Evolutionary conservation across 129 eudicot species (phyloP), one percentile per base, ranked within the genome.

Genomic region (Gnaphalium uliginosum): DNA sequence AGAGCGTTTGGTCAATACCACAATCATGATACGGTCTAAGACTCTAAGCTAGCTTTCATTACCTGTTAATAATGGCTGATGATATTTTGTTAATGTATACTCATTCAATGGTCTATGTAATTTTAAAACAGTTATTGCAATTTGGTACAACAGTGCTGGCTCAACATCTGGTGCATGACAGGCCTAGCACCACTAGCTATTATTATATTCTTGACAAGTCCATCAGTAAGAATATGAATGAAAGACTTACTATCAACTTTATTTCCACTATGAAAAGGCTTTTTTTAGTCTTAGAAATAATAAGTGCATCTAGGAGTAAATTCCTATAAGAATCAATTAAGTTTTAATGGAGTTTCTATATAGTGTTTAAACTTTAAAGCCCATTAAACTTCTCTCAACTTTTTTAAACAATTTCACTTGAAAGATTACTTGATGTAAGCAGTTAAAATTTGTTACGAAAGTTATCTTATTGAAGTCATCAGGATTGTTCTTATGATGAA

Each of bases 151-250:
- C 1, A 46, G 53, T 46, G 18, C 5, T 46, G 53, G 53, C 53
- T 46, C 53, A 46, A 46, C 53, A 46, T 46, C 3, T 46, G 53
- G 53, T 46, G 53, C 53, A 46, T 46, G 53, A 46, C 53, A 46
- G 53, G 53, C 14, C n/a, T 46, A 46, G 53, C 18, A 46, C 60
- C 78, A 79, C 73, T 63, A 72, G 21, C 72, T 62, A 58, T 72
- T 79, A 19, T 54, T 21, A 77, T 57, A 41, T 19, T 57, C 17
- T 64, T 35, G 29, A 4, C 71, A 33, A 33, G 39, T 39, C 29
- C 53, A 64, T 63, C 68, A 60, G 26, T 63, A 65, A 68, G 69
- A 63, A 51, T 32, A 63, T 46, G 29, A 78, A 48, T 70, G 72
- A 61, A 21, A 11, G 67, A 68, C 39, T 19, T 74, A 21, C 24